Percentiles rank a stretch among this genome's conserved stretches.
phyloP scores from a whole-genome alignment of 169 alveolate species.

The Eimeria mitis region DNA sequence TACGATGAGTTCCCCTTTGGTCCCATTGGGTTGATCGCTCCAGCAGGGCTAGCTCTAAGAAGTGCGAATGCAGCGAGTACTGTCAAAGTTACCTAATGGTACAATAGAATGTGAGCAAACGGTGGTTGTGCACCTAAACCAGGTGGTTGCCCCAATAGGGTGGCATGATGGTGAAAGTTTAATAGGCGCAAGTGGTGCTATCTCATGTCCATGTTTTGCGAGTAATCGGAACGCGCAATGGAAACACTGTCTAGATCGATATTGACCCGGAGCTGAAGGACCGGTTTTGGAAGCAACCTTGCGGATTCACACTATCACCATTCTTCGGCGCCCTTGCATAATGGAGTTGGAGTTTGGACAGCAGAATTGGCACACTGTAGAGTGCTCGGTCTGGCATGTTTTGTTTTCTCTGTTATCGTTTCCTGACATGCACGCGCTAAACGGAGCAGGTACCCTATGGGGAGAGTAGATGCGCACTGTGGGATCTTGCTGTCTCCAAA shows the following conservation, averaged over 20 bases:
- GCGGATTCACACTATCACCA: neutral
- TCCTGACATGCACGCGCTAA: neutral
- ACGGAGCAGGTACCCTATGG: neutral
- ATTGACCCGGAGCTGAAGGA: neutral
- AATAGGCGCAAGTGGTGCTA: neutral
- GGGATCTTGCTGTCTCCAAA: neutral
- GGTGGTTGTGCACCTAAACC: neutral
- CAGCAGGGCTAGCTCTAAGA: neutral
- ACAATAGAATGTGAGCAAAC: neutral
- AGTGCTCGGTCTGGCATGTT: neutral
- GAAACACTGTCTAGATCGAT: neutral
- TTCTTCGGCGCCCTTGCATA: neutral
- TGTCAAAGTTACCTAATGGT: neutral
- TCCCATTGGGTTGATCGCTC: neutral
- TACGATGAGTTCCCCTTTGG: neutral
- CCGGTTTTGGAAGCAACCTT: neutral
- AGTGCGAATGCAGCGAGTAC: neutral
- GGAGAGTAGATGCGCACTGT: neutral
- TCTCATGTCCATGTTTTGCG: neutral
- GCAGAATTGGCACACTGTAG: neutral
- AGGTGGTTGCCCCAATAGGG: neutral
- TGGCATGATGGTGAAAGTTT: neutral
- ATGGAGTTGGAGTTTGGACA: neutral
- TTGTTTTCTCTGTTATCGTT: neutral
- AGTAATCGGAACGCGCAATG: too few species aligned